Base-by-base conservation (phyloP, 306 rosid genomes). In the Acacia crassicarpa region DNA sequence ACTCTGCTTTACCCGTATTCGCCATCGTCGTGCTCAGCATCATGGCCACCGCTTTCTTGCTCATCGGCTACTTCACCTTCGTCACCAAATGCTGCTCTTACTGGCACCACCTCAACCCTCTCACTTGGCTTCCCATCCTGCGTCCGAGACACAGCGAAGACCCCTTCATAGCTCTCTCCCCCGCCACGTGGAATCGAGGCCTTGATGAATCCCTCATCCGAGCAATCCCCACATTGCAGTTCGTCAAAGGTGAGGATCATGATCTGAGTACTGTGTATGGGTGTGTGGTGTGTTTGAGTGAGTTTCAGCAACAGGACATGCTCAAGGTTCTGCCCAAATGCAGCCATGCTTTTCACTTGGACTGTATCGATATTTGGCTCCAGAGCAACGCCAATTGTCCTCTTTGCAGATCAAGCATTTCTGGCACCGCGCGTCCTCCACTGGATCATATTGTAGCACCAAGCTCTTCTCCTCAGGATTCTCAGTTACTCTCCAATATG, bases 391-490 rank as follows among this genome's bases (percentile, higher is more conserved):
- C 89, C 11, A 89, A 84, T 44, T 91, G 96, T 80, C 96, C 96
- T 72, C 91, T 91, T 43, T 91, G 96, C 23, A 89, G 91, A 80
- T 84, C 94, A 83, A 85, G 85, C 79, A 78, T 88, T 83, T 79
- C 89, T 1, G 88, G 89, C 10, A 85, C 83, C 11, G 80, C 32
- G 33, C 75, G 80, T 4, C 78, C 14, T 74, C 88, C 88, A 2
- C 0, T 61, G 40, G 92, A 93, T 46, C 86, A 67, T 4, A 77
- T 83, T 78, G 67, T 90, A 5, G 97, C 94, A 1, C 98, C 95
- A n/a, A 91, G 91, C 78, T 91, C 96, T 84, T 93, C 98, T 15
- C 98, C 97, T 30, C 94, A 87, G 67, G 90, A 87, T 70, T 84
- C 92, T 68, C 94, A 89, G 56, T 59, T 87, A 30, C 81, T 87